Evolutionary conservation across 1,139 yeast genomes (phyloP).

Genomic region (Kodamaea fungicola): DNA sequence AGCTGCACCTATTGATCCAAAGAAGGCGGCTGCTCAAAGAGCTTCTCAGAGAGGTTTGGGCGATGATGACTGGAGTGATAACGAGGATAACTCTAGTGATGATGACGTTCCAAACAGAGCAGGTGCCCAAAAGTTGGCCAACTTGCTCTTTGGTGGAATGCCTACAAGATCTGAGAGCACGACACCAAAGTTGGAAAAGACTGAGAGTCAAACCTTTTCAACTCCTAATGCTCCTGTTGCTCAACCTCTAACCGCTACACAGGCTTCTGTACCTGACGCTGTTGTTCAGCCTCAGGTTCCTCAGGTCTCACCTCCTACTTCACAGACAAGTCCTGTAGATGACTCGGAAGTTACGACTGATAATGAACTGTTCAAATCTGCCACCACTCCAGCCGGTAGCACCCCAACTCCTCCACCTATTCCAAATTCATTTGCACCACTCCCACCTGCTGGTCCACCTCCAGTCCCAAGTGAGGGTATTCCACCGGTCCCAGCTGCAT

Average conservation of each 20-base stretch:
- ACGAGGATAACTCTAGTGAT: constrained; percentile 50
- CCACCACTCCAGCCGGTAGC: constrained; percentile 5
- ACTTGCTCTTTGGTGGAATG: constrained; percentile 62
- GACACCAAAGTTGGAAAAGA: constrained; percentile 9
- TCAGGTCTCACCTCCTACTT: constrained; percentile 7
- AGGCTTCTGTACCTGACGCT: constrained; percentile 7
- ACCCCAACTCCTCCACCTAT: constrained; percentile 7
- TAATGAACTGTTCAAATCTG: constrained; percentile 7
- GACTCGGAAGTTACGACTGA: constrained; percentile 6
- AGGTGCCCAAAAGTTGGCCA: constrained; percentile 63
- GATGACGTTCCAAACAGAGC: constrained; percentile 50
- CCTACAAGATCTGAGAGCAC: constrained; percentile 32
- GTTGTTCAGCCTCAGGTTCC: constrained; percentile 12
- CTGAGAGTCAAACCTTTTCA: constrained; percentile 5
- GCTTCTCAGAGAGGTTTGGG: constrained; percentile 59
- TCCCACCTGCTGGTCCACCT: constrained; percentile 17
- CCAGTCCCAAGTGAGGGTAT: constrained; percentile 17
- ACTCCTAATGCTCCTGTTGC: constrained; percentile 2
- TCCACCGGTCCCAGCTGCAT: constrained; percentile 15
- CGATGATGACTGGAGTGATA: constrained; percentile 57
- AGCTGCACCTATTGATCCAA: constrained; percentile 40
- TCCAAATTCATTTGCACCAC: constrained; percentile 4
- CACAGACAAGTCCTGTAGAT: constrained; percentile 4
- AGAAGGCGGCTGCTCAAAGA: constrained; percentile 61
- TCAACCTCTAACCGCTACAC: neutral